Base-by-base conservation (phyloP, 768 basidiomycete species). In the Mycena rebaudengoi region DNA sequence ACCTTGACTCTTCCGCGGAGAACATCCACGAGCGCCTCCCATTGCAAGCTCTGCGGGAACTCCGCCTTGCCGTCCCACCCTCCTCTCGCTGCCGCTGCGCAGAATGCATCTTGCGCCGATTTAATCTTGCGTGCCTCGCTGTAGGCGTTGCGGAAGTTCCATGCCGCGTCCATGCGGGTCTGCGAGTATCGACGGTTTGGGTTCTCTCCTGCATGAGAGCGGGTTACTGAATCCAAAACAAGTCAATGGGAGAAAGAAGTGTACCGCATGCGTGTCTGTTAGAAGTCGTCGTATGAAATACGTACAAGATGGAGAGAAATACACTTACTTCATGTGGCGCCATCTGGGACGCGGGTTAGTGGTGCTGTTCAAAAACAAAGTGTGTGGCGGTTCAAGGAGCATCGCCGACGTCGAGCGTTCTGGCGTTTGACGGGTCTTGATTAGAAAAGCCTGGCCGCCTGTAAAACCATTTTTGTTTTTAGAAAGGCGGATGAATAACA, bases 361-460 rank as follows among this genome's bases (percentile, higher is more conserved):
- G 16, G 75, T 70, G 0, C 78, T 68, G 41, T 75, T 75, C 52
- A 75, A 64, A 68, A 84, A 76, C 54, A 88, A 75, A 30, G 81
- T 76, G 57, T 82, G 85, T 0, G 94, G 92, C 0, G 91, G 88
- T 51, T 95, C 94, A 20, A 95, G 79, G 7, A 92, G 79, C 78
- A 88, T 85, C 0, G 88, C 85, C 8, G 84, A 84, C 0, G 88
- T 83, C 0, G 89, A 88, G 25, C 87, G 83, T 70, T 91, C 91
- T 0, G 76, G 68, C 0, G 92, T 94, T 20, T 81, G 79, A 21
- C 94, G 83, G 3, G 90, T 72, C 73, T 94, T 95, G 73, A 94
- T 91, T 3, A 87, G 78, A 72, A 91, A 92, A 0, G 90, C 89
- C 69, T 92, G 91, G 23, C 92, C 92, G 43, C 91, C 91, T 89